Percentiles rank a stretch among this genome's conserved stretches.
Conservation (phyloP, 169 alveolate species). For the Plasmodium ovale region DNA sequence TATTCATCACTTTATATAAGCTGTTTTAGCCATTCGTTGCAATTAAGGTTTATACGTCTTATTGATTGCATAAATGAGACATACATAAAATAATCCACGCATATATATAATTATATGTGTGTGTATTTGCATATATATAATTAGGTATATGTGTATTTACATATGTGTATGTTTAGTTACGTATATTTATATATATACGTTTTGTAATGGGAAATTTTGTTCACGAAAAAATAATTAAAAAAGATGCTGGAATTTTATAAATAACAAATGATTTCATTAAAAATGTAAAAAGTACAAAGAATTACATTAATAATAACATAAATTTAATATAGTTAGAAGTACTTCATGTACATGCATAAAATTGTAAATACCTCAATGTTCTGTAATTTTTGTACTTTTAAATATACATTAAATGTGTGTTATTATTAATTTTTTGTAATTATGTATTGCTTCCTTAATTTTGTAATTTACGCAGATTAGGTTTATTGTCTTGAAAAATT, state of each 20-base stretch:
- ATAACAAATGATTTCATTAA: neutral
- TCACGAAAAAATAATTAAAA: neutral
- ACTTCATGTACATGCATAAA: neutral
- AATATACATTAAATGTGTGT: neutral
- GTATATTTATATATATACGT: no score
- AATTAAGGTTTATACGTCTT: neutral
- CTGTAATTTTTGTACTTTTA: neutral
- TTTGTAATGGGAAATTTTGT: neutral
- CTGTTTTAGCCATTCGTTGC: neutral
- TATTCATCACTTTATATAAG: no score
- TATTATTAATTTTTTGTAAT: neutral
- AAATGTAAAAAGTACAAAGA: neutral
- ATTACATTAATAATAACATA: neutral
- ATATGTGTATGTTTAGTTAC: no score
- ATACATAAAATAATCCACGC: neutral
- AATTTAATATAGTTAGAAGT: neutral
- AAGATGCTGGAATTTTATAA: neutral
- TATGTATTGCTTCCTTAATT: neutral
- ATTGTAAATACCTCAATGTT: no score
- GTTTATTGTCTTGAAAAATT: neutral
- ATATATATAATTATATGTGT: no score
- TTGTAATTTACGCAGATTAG: no score
- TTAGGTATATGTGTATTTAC: no score
- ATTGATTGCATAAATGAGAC: neutral
- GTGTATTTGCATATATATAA: no score